phyloP scores from a whole-genome alignment of 805 yeast species.

The Saccharomycopsis javanensis region DNA sequence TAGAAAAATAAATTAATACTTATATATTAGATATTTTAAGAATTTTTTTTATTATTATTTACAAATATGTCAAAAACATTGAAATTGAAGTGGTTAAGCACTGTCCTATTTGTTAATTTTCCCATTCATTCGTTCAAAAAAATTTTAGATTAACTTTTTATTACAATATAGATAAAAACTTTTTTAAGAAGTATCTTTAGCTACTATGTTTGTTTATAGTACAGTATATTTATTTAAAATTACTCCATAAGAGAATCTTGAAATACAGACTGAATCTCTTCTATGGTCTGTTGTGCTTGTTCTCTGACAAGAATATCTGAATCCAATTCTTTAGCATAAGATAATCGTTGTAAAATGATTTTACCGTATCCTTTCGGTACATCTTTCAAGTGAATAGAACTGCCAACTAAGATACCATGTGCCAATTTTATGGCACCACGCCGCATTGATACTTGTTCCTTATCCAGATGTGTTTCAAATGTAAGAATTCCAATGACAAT shows the following conservation, averaged over 20 bases:
- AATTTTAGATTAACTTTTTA: no score
- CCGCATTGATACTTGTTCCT: conserved; percentile 43
- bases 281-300: conserved; percentile 14
- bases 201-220: background rate
- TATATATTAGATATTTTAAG: no score
- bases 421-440: conserved; percentile 67
- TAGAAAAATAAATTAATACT: no score
- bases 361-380: conserved; percentile 41
- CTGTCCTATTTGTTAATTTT: no score
- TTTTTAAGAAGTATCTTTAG: no score
- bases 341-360: conserved; percentile 4
- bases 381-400: conserved; percentile 33
- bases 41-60: no score
- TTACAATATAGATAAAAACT: no score
- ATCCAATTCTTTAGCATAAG: conserved; percentile 2
- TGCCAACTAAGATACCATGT: conserved; percentile 44
- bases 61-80: no score
- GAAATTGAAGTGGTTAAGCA: no score
- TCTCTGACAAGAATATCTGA: conserved; percentile 14
- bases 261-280: background rate
- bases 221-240: background rate
- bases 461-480: conserved; percentile 40
- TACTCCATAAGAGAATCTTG: background rate
- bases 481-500: conserved; percentile 69
- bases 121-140: no score